Percentiles rank a stretch among this genome's conserved stretches.
phyloP scores from a whole-genome alignment of 2,329 filamentous ascomycete species.

The Orbilia javanica region DNA sequence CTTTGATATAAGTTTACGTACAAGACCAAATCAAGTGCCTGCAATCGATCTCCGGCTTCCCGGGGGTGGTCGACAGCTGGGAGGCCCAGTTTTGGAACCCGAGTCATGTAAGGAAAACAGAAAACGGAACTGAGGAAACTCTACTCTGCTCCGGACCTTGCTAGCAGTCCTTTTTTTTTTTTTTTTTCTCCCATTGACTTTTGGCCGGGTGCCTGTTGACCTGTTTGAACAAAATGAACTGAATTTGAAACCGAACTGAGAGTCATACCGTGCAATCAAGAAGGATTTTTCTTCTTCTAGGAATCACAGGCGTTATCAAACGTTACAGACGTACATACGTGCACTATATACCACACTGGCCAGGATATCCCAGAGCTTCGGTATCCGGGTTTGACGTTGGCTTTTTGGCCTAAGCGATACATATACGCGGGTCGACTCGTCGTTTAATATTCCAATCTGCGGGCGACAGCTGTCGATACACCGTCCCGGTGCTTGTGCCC shows the following conservation, averaged over 20 bases:
- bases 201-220: background rate
- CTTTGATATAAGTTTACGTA: slow-evolving; percentile 17
- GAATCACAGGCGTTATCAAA: no score
- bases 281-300: background rate
- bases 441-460: slow-evolving; percentile 19
- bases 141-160: slow-evolving; percentile 23
- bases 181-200: background rate
- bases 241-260: background rate
- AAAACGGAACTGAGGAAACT: slow-evolving; percentile 27
- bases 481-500: background rate
- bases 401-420: slow-evolving; percentile 13
- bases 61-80: slow-evolving; percentile 16
- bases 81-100: slow-evolving; percentile 12
- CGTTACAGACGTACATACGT: background rate
- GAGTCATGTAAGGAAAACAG: slow-evolving; percentile 41
- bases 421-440: slow-evolving; percentile 3
- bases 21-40: background rate
- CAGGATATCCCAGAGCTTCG: slow-evolving; percentile 9
- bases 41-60: background rate
- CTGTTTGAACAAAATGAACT: slow-evolving; percentile 7
- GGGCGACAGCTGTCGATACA: slow-evolving; percentile 20
- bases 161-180: slow-evolving; percentile 43
- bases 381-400: slow-evolving; percentile 13
- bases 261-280: background rate
- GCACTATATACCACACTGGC: no score